Base-by-base conservation (phyloP, 306 rosid species). In the Betula pendula region DNA sequence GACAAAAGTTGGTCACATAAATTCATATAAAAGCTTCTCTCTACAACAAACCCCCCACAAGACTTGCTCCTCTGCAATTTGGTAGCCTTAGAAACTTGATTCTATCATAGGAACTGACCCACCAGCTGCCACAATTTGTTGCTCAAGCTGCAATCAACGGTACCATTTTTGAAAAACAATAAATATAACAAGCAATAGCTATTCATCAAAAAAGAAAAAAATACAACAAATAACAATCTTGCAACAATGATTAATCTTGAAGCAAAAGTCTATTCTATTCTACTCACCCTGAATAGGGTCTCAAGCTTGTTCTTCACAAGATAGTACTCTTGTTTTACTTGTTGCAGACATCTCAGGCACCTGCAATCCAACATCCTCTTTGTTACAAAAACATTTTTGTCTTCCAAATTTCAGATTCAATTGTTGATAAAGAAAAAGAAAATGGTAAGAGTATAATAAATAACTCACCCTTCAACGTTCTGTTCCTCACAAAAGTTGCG, bases 291-390 rank as follows among this genome's bases (percentile, higher is more conserved):
- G 80, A 91, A 88, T 31, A 96, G 85, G 77, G 77, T 86, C 79
- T 91, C 91, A 78, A 96, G 98, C 96, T 93, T 96, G 81, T 82
- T 88, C 88, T 96, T 96, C 72, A 87, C 97, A 71, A 85, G 81
- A 71, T 73, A 82, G 89, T 91, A 91, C 87, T 91, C 98, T 72
- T 96, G 92, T 73, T 88, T 91, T 79, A 96, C 90, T 84, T 91
- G 97, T 70, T 92, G 98, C 72, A 96, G 86, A 87, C 99, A 96
- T 81, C 94, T 76, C 44, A 79, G 65, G 81, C 96, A 91, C 85
- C 99, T 96, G 89, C 76, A 81, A 62, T 15, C 59, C 66, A 81
- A 82, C 52, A 25, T 40, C 77, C 43, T 67, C 62, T 63, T 75
- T 5, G 75, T 70, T 53, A 35, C 27, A 73, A 43, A 66, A 29